Conservation (phyloP, 2,329 filamentous ascomycete species). For the Phaeoacremonium minimum region DNA sequence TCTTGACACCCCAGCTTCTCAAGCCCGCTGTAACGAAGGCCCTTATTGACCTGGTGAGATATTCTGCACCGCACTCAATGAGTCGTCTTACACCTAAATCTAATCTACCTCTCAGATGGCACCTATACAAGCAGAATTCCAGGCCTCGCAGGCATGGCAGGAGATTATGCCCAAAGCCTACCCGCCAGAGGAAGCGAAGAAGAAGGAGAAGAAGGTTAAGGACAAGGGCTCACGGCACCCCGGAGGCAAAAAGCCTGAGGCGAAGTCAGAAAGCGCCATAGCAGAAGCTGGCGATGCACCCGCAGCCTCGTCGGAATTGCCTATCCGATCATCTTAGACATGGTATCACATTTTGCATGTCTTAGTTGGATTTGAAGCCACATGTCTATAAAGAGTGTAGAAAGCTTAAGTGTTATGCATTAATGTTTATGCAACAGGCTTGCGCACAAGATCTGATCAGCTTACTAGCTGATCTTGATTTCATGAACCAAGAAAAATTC, state of each 20-base stretch:
- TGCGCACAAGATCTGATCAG: too few relatives aligned
- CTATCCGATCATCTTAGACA: slow-evolving; percentile 5
- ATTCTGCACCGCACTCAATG: too few relatives aligned
- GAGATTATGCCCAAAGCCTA: slow-evolving; percentile 74
- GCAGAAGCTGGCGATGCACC: slow-evolving; percentile 11
- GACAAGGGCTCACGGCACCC: slow-evolving; percentile 67
- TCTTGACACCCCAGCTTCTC: slow-evolving; percentile 79
- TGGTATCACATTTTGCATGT: too few relatives aligned
- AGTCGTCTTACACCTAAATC: too few relatives aligned
- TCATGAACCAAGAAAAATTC: too few relatives aligned
- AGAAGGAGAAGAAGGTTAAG: slow-evolving; percentile 76
- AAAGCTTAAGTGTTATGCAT: too few relatives aligned
- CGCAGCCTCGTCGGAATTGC: slow-evolving; percentile 8
- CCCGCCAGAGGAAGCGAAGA: slow-evolving; percentile 62
- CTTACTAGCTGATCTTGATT: too few relatives aligned
- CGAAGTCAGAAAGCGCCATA: slow-evolving; percentile 1
- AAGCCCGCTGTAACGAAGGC: slow-evolving; percentile 79
- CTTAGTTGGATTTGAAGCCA: not conserved
- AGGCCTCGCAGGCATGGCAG: slow-evolving; percentile 74
- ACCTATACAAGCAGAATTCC: slow-evolving; percentile 73
- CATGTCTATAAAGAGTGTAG: not conserved
- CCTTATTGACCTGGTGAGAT: slow-evolving; percentile 57
- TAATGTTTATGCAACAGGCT: too few relatives aligned
- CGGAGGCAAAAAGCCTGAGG: slow-evolving; percentile 22
- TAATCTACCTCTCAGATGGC: too few relatives aligned